Base-by-base conservation (phyloP, 768 basidiomycete species). In the Pleurotus salmoneostramineus region DNA sequence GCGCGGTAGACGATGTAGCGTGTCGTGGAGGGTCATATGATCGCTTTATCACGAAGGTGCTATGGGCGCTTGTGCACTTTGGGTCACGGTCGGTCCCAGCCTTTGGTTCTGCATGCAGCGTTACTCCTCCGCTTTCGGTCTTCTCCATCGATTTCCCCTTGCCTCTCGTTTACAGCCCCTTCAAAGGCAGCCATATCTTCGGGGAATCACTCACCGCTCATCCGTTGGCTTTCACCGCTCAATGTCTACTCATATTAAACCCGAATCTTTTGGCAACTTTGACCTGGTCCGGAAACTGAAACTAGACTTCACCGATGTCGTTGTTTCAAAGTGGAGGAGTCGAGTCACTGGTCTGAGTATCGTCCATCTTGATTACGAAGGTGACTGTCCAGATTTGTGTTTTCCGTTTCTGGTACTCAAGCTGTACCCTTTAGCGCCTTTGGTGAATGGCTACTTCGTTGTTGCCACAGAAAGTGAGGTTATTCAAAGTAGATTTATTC, bases 381-480 rank as follows among this genome's bases (percentile, higher is more conserved):
- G 93, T 88, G 63, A 63, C 76, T 45, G 27, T 40, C 56, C 58
- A 27, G 21, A 27, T 27, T 45, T 31, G n/a, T 44, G 57, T 32
- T 52, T 59, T 55, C 56, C 50, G 52, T 17, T 35, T 63, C 57
- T 70, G 61, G 72, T 36, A 44, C 46, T 58, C 6, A 40, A n/a
- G 35, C 2, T 35, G 10, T 33, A n/a, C 49, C 43, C 44, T 60
- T 49, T 64, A 94, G 90, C 91, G 42, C 93, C 93, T 12, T 82
- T 95, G 61, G 88, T 96, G 0, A 91, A 94, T 63, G 94, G 93
- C 2, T 94, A 93, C 68, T 95, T 96, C 67, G 89, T 89, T 35
- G 85, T 96, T 37, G 83, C 83, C 15, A 96, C 95, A 14, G 95
- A 97, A 77, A 96, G 93, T 93, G 66, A 35, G 69, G 50, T 43